Evolutionary conservation across 768 basidiomycete genomes (phyloP), one percentile per base, ranked within the genome.

Genomic region (Suillus plorans): DNA sequence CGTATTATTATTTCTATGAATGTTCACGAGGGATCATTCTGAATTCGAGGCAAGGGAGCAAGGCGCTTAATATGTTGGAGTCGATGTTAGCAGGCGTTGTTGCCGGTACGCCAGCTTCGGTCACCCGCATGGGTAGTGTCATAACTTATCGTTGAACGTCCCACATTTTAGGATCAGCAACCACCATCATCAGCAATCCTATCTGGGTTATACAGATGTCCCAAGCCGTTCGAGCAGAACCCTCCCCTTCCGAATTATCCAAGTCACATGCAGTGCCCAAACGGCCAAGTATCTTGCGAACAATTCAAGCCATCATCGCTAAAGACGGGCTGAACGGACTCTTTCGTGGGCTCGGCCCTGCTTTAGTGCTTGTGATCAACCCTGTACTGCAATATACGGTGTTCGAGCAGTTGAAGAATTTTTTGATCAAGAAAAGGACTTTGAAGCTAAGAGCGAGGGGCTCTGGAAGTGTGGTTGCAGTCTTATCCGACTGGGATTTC

Each of bases 191-290:
- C 67, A 91, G 88, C 74, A 98, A 99, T 77, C 97, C 97, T 3
- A 90, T 99, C 66, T 99, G 97, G 97, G 95, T 97, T 57, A 83
- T 99, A 25, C 95, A 99, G 74, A 95, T 94, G 6, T 89, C 90
- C 9, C 95, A 97, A 74, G 89, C 91, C 10, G 89, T 91, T 39
- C 84, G 81, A 41, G 76, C 87, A 76, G 73, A 81, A 60, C 36
- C 68, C 44, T 47, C 66, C 13, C 60, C 67, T n/a, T 45, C 75
- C 7, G 77, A 79, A 50, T 45, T 75, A 10, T 69, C 36, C 74
- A 75, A 25, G 65, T 69, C 10, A 57, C 37, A 4, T 22, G 37
- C 36, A 64, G 76, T 8, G 74, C 77, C 49, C 82, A 79, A 72
- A 87, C 86, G 66, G 73, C 78, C 56, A 83, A 80, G 76, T 89